Percentiles rank a stretch among this genome's conserved stretches.
phyloP scores from a whole-genome alignment of 2,329 filamentous ascomycete genomes.

The Harringtonia aguacate region DNA sequence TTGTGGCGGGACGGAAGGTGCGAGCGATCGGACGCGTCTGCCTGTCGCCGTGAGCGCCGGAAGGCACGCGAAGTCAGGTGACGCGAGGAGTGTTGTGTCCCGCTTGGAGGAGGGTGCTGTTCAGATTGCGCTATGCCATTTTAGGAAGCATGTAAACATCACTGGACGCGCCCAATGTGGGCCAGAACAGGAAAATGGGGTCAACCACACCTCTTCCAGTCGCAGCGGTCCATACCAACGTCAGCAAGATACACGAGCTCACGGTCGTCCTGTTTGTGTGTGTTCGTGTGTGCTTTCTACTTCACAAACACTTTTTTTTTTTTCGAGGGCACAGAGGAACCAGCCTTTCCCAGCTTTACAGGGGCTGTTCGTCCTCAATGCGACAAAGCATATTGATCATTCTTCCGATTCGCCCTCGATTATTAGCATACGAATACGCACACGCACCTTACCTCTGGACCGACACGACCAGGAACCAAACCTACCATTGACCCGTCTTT shows the following conservation, averaged over 20 bases:
- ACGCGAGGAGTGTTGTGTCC: too few species aligned
- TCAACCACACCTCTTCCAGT: background rate
- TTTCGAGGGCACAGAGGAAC: too few species aligned
- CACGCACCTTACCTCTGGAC: too few species aligned
- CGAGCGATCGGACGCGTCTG: constrained; percentile 10
- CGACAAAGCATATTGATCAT: too few species aligned
- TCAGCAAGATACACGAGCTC: background rate
- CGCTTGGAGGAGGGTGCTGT: background rate
- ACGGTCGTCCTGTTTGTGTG: background rate
- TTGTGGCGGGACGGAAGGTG: constrained; percentile 6
- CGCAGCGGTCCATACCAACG: background rate
- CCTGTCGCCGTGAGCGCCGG: constrained; percentile 7
- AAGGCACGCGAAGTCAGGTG: constrained; percentile 13
- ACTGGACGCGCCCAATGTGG: constrained; percentile 9
- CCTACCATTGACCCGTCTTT: background rate
- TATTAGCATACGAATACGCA: too few species aligned
- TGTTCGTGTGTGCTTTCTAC: too few species aligned
- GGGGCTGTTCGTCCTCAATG: too few species aligned
- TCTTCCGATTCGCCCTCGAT: too few species aligned
- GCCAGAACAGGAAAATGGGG: background rate
- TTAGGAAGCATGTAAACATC: constrained; percentile 14
- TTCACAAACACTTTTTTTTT: too few species aligned
- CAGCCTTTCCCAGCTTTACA: too few species aligned
- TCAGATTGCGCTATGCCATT: constrained; percentile 2
- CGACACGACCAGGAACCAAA: background rate